phyloP scores from a whole-genome alignment of 129 eudicot genomes.

The Chrysanthemum seticuspe region DNA sequence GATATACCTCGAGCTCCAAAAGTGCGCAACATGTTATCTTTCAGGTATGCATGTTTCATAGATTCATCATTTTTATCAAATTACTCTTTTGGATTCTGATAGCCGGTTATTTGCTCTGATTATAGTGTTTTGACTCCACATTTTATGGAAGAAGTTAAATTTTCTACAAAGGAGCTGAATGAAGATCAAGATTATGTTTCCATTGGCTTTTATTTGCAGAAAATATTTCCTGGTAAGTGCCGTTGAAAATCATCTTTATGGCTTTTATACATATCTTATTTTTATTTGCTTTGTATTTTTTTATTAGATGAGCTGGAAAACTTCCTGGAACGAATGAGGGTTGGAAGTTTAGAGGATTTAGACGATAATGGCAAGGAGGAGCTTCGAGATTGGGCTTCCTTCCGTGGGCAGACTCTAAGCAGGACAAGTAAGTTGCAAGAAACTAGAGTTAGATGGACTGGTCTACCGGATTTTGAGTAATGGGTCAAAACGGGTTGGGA shows the following conservation, averaged over 20 bases:
- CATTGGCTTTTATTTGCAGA: slow-evolving; percentile 80
- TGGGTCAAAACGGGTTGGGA: neutral
- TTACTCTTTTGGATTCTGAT: neutral
- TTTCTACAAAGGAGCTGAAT: slow-evolving; percentile 75
- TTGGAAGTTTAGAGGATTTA: slow-evolving; percentile 39
- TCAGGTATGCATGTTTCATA: slow-evolving; percentile 52
- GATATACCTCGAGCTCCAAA: slow-evolving; percentile 93
- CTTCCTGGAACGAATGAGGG: slow-evolving; percentile 71
- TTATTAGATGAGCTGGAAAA: slow-evolving; percentile 77
- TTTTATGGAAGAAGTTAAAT: slow-evolving; percentile 82
- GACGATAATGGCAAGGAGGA: slow-evolving; percentile 50
- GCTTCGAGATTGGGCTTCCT: slow-evolving; percentile 93
- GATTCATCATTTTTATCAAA: neutral
- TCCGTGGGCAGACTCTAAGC: slow-evolving; percentile 88
- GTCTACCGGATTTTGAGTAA: neutral
- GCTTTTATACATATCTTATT: neutral
- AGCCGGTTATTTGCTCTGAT: neutral
- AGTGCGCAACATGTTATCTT: slow-evolving; percentile 92
- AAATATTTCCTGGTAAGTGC: slow-evolving; percentile 79
- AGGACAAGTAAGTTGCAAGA: slow-evolving; percentile 64
- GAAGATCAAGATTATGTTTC: slow-evolving; percentile 68
- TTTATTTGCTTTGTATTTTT: neutral
- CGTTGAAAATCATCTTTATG: neutral
- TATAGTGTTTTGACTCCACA: slow-evolving; percentile 95
- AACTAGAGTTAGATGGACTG: neutral